Conservation (phyloP, 768 basidiomycete species). For the Suillus weaverae region DNA sequence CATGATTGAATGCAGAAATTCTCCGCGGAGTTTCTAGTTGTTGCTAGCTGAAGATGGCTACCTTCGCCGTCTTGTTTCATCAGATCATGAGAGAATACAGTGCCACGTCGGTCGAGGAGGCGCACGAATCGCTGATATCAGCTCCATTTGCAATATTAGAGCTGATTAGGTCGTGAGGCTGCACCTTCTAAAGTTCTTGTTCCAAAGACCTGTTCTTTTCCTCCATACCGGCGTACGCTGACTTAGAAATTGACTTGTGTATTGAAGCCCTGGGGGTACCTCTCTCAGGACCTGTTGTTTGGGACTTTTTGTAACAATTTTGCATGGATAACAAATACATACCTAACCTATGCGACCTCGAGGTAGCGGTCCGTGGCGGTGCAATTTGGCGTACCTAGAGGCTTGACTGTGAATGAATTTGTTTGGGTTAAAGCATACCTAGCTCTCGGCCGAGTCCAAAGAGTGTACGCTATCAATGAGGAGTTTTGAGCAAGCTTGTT, state of each 20-base stretch:
- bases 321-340: background rate
- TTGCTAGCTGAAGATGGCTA: slow-evolving; percentile 51
- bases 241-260: background rate
- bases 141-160: slow-evolving; percentile 14
- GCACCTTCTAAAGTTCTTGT: slow-evolving; percentile 3
- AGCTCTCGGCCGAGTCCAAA: background rate
- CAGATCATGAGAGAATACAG: slow-evolving; percentile 57
- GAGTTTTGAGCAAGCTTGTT: background rate
- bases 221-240: background rate
- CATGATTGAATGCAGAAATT: slow-evolving; percentile 19
- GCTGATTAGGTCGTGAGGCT: background rate
- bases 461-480: background rate
- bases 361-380: background rate
- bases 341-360: background rate
- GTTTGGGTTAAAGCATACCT: background rate
- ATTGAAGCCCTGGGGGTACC: background rate
- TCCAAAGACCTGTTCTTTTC: background rate
- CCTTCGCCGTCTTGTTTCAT: slow-evolving; percentile 56
- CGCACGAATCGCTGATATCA: slow-evolving; percentile 37
- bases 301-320: background rate
- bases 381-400: background rate
- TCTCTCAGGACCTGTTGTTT: background rate
- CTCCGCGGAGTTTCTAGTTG: slow-evolving; percentile 16
- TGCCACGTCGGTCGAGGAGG: slow-evolving; percentile 63
- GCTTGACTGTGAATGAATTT: background rate